These are phyloP conservation scores for Pneumocystis wakefieldiae DNA, from an alignment of 1,139 yeast species.

Conservation along the genomic window DNA sequence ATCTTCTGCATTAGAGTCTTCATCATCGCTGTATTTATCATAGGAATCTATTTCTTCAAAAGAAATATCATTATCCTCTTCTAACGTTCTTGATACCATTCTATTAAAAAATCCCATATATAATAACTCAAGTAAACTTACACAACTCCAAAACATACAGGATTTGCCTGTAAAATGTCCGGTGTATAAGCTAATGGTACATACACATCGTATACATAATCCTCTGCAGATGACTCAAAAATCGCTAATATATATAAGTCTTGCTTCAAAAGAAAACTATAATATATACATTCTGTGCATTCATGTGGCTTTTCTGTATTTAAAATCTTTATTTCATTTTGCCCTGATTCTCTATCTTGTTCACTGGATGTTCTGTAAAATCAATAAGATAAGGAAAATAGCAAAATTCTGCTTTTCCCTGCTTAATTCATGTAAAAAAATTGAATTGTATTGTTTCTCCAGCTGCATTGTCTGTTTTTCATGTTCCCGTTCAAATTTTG, in stretches of 20 bases:
- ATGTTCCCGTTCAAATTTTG: background rate
- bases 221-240: background rate
- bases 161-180: background rate
- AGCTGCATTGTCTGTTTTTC: background rate
- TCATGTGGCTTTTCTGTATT: background rate
- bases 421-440: background rate
- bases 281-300: background rate
- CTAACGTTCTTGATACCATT: background rate
- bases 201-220: background rate
- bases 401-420: background rate
- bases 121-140: background rate
- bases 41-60: background rate
- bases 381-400: background rate
- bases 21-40: slow-evolving; percentile 34
- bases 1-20: slow-evolving; percentile 79
- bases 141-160: background rate
- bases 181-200: background rate
- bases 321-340: background rate
- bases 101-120: background rate
- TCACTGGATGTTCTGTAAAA: background rate
- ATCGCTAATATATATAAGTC: background rate
- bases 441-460: background rate
- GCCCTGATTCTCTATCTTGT: background rate
- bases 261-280: background rate
- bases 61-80: background rate